Evolutionary conservation across 805 yeast species (phyloP).

Genomic region (Kuraishia borneana): DNA sequence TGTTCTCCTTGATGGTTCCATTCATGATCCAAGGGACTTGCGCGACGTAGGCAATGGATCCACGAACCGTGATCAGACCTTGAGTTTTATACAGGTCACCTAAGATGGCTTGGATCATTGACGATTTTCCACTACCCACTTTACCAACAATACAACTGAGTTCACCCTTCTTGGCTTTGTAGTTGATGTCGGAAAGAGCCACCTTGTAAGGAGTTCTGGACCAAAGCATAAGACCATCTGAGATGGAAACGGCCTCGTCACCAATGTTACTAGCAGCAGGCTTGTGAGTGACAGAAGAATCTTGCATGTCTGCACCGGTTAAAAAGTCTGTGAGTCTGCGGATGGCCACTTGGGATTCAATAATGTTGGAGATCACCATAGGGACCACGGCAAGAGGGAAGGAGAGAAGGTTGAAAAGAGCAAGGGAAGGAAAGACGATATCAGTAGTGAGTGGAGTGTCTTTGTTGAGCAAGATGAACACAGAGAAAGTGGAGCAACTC

Average conservation of each 20-base stretch:
- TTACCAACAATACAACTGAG: slow-evolving; percentile 79
- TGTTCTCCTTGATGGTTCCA: slow-evolving; percentile 80
- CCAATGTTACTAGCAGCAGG: slow-evolving; percentile 41
- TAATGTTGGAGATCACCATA: slow-evolving; percentile 71
- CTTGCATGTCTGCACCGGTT: slow-evolving; percentile 68
- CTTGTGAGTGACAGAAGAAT: slow-evolving; percentile 54
- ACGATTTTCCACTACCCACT: slow-evolving; percentile 87
- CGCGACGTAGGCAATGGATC: slow-evolving; percentile 79
- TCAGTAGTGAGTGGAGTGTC: slow-evolving; percentile 72
- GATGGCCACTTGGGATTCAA: slow-evolving; percentile 83
- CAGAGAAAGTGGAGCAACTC: slow-evolving; percentile 79
- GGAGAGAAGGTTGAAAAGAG: slow-evolving; percentile 76
- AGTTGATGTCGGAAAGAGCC: slow-evolving; percentile 52
- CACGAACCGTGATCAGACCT: slow-evolving; percentile 65
- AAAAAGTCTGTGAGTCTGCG: slow-evolving; percentile 67
- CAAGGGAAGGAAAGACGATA: slow-evolving; percentile 81
- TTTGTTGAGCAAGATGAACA: slow-evolving; percentile 51
- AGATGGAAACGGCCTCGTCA: slow-evolving; percentile 51
- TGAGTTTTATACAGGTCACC: slow-evolving; percentile 74
- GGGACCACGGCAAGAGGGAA: slow-evolving; percentile 94
- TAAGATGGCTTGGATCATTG: slow-evolving; percentile 64
- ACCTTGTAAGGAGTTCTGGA: slow-evolving; percentile 62
- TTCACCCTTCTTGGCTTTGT: slow-evolving; percentile 62
- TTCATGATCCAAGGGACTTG: slow-evolving; percentile 96
- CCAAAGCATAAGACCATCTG: slow-evolving; percentile 71